Percentiles rank a stretch among this genome's conserved stretches.
Evolutionary conservation across 2,329 filamentous ascomycete genomes (phyloP).

Genomic region (Monosporascus sp.): DNA sequence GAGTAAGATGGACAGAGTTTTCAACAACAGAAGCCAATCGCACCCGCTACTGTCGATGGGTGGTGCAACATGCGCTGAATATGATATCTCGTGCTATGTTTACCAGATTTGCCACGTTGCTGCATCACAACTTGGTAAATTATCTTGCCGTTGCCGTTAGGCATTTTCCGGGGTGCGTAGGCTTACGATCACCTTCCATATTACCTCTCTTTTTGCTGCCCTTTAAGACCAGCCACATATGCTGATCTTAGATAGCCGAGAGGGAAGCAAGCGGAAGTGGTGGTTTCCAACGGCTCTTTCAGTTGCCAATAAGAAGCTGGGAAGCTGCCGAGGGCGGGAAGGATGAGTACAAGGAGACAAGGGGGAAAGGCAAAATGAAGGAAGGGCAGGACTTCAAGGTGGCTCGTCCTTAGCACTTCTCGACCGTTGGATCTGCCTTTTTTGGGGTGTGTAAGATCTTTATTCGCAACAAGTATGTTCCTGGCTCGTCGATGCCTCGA

Average conservation of each 20-base stretch:
- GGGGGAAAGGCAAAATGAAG: neutral
- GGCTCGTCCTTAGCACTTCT: neutral
- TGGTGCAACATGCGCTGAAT: too few species aligned
- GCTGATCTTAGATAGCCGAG: slow-evolving; percentile 4
- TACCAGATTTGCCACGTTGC: too few species aligned
- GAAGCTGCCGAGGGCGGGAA: slow-evolving; percentile 11
- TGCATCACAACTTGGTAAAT: too few species aligned
- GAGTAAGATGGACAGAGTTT: too few species aligned
- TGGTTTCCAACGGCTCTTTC: slow-evolving; percentile 2
- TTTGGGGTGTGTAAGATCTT: neutral
- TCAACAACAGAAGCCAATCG: too few species aligned
- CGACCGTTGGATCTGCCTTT: neutral
- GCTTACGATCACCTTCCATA: too few species aligned
- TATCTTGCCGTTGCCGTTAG: too few species aligned
- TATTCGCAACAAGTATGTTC: neutral
- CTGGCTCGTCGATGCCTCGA: neutral
- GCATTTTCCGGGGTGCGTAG: too few species aligned
- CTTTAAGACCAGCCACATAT: neutral
- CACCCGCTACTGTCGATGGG: too few species aligned
- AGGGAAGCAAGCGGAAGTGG: slow-evolving; percentile 3
- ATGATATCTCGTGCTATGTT: too few species aligned
- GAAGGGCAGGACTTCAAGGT: neutral
- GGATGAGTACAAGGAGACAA: slow-evolving; percentile 1
- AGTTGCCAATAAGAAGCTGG: slow-evolving; percentile 9
- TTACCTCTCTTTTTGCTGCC: too few species aligned